Percentiles rank a stretch among this genome's conserved stretches.
These are phyloP conservation scores for Groenewaldozyma auringiensis DNA, from an alignment of 1,139 yeast genomes.

Conservation along the genomic window DNA sequence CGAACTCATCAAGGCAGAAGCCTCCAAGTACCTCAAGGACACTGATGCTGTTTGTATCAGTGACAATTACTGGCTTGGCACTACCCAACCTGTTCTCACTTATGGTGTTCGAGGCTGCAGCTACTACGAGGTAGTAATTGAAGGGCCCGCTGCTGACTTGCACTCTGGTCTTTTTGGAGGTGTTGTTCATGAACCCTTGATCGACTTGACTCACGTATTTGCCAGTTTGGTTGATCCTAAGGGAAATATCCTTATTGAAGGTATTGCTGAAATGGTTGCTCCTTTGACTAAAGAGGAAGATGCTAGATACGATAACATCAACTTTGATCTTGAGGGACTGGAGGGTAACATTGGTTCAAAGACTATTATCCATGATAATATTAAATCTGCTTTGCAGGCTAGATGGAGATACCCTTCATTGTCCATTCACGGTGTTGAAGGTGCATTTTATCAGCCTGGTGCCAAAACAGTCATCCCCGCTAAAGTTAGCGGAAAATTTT, in stretches of 20 bases:
- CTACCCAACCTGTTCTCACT: constrained; percentile 91
- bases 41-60: constrained; percentile 94
- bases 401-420: constrained; percentile 98
- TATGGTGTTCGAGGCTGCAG: constrained; percentile 96
- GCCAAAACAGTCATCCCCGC: constrained; percentile 98
- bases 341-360: constrained; percentile 84
- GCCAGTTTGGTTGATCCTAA: constrained; percentile 59
- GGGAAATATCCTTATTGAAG: constrained; percentile 83
- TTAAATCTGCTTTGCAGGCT: constrained; percentile 86
- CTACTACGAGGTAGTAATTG: constrained; percentile 73
- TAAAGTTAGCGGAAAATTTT: constrained; percentile 86
- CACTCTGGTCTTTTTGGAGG: constrained; percentile 99
- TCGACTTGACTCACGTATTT: constrained; percentile 75
- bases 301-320: constrained; percentile 72
- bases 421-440: constrained; percentile 94
- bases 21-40: constrained; percentile 66
- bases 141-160: constrained; percentile 94
- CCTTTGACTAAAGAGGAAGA: constrained; percentile 76
- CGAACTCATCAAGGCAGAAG: constrained; percentile 69
- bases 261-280: constrained; percentile 89
- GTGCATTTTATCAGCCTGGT: constrained; percentile 91
- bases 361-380: constrained; percentile 68
- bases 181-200: constrained; percentile 94
- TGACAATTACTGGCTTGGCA: constrained; percentile 98
- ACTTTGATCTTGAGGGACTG: constrained; percentile 75